Evolutionary conservation across 177 flowering plant species (phyloP), one percentile per base, ranked within the genome.

Genomic region (Vitis hybrid): DNA sequence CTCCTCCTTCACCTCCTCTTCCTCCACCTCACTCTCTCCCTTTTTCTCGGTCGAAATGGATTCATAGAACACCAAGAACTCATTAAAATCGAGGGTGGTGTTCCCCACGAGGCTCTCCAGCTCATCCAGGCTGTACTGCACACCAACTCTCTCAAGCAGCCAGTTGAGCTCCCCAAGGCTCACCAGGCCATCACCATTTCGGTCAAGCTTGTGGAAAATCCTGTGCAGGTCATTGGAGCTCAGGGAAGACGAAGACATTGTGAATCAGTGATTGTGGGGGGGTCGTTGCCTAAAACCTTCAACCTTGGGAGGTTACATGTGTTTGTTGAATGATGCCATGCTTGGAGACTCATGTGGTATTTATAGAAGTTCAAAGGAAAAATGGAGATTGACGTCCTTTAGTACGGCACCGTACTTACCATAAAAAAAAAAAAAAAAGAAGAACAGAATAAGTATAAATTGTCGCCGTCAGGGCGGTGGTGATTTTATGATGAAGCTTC

Each of bases 151-250:
- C 19, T 82, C 74, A 1, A 86, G 80, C n/a, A 86, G 83, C 77
- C 76, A 81, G 48, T 72, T 68, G 1, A 89, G 79, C 81, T 89
- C 91, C 14, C 74, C 83, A 15, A 82, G 56, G 80, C 86, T 80
- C 39, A 89, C 76, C 3, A 64, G 31, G n/a, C 90, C 91, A 21
- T 88, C 86, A 12, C 78, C 71, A 18, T 86, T 77, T 19, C 61
- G 73, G 79, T 89, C 93, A 4, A 89, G 85, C 16, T 69, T 76
- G 18, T 68, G 53, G 77, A 89, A 89, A 15, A 89, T 85, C 55
- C 81, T 65, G 2, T 72, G 74, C 67, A 87, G 60, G 52, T 89
- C 90, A 14, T 64, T 39, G 29, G 74, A 6, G 71, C 39, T 72
- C 9, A 86, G 75, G 15, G 72, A 21, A 66, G 74, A 74, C 83